These are phyloP conservation scores for Crucihimalaya himalaica DNA, from an alignment of 345 rosid genomes.

Conservation along the genomic window DNA sequence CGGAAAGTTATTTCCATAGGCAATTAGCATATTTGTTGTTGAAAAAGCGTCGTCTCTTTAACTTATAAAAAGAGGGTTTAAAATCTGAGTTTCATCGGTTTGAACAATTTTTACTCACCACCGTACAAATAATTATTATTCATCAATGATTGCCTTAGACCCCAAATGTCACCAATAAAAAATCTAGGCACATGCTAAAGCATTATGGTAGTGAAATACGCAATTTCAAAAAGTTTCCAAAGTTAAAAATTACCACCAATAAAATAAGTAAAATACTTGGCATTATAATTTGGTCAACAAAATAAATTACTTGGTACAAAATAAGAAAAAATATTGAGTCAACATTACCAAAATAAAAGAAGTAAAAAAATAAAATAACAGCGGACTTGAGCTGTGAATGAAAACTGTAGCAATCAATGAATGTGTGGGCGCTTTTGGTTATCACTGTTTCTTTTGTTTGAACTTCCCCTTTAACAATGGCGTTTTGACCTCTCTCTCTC, in stretches of 20 bases:
- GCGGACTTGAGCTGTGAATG: slow-evolving; percentile 60
- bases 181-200: slow-evolving; percentile 24
- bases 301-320: neutral
- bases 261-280: neutral
- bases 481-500: slow-evolving; percentile 40
- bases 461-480: slow-evolving; percentile 44
- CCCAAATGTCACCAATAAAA: slow-evolving; percentile 29
- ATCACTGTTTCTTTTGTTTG: slow-evolving; percentile 44
- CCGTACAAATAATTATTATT: slow-evolving; percentile 16
- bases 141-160: slow-evolving; percentile 31
- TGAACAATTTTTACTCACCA: neutral
- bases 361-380: slow-evolving; percentile 28
- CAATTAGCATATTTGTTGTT: neutral
- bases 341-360: neutral
- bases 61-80: neutral
- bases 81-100: neutral
- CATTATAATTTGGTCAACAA: neutral
- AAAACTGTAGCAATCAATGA: slow-evolving; percentile 58
- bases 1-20: neutral
- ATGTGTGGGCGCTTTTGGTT: slow-evolving; percentile 40
- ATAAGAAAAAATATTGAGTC: neutral
- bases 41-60: neutral
- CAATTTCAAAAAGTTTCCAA: neutral
- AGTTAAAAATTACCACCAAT: neutral
- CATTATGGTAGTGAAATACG: slow-evolving; percentile 16